Percentiles rank a stretch among this genome's conserved stretches.
phyloP scores from a whole-genome alignment of 441 rosid genomes.

The Gossypium trilobum region DNA sequence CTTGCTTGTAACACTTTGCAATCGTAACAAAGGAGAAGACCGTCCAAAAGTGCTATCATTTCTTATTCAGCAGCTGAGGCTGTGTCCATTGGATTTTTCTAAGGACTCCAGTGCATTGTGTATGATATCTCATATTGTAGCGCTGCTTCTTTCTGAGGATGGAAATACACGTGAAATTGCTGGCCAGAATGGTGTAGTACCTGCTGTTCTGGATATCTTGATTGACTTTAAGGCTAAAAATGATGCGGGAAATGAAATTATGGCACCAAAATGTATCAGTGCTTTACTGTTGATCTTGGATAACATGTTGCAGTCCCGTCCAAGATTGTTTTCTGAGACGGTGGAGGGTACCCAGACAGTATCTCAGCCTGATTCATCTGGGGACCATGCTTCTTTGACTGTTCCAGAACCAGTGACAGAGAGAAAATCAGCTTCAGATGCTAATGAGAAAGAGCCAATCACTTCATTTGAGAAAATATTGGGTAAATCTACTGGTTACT shows the following conservation, averaged over 20 bases:
- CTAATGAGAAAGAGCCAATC: conserved; percentile 37
- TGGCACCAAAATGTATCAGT: conserved; percentile 77
- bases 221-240: conserved; percentile 48
- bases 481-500: conserved; percentile 74
- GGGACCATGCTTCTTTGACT: conserved; percentile 31
- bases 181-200: conserved; percentile 63
- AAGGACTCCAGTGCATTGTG: conserved; percentile 63
- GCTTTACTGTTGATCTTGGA: conserved; percentile 73
- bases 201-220: conserved; percentile 59
- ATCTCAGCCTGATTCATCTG: conserved; percentile 41
- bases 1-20: conserved; percentile 80
- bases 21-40: conserved; percentile 73
- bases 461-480: conserved; percentile 47
- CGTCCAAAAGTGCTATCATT: conserved; percentile 58
- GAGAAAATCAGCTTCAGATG: conserved; percentile 40
- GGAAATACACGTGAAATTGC: conserved; percentile 68
- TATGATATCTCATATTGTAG: conserved; percentile 75
- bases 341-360: conserved; percentile 44
- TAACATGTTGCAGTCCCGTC: conserved; percentile 68
- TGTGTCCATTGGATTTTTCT: conserved; percentile 58
- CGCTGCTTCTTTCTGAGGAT: conserved; percentile 78
- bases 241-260: conserved; percentile 41
- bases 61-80: conserved; percentile 85
- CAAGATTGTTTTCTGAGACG: conserved; percentile 40
- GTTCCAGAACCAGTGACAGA: conserved; percentile 29